Conservation (phyloP, 208 protist genomes). For the Trypanosoma mega region DNA sequence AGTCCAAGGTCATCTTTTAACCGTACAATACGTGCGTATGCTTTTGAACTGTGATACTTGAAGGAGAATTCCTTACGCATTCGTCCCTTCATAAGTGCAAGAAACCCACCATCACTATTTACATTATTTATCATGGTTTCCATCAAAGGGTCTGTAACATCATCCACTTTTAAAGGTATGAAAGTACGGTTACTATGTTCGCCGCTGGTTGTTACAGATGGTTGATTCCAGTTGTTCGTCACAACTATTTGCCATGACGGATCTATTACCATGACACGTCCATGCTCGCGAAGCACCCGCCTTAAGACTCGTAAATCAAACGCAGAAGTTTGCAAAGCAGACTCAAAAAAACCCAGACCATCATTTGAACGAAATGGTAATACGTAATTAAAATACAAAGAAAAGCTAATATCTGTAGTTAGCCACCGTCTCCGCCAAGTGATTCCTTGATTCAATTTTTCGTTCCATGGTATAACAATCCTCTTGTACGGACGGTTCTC, state of each 20-base stretch:
- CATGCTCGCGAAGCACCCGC: constrained; percentile 43
- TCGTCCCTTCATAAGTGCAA: constrained; percentile 22
- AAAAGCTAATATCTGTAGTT: constrained; percentile 20
- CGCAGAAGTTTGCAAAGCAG: constrained; percentile 36
- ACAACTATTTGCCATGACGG: constrained; percentile 34
- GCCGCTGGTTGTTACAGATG: constrained; percentile 4
- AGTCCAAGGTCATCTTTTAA: constrained; percentile 47
- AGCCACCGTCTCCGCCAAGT: neutral
- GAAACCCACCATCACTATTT: constrained; percentile 28
- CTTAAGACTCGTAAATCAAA: constrained; percentile 16
- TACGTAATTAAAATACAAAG: constrained; percentile 63
- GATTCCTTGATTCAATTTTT: constrained; percentile 2
- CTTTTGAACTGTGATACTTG: constrained; percentile 29
- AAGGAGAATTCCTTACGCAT: constrained; percentile 36
- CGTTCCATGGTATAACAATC: constrained; percentile 39
- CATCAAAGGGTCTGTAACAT: constrained; percentile 47
- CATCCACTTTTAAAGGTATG: constrained; percentile 21
- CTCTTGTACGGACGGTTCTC: constrained; percentile 30
- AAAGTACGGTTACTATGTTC: neutral
- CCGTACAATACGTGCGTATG: constrained; percentile 37
- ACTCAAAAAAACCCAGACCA: constrained; percentile 45
- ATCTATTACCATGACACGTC: constrained; percentile 54
- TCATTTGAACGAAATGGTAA: constrained; percentile 41
- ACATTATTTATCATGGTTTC: constrained; percentile 27
- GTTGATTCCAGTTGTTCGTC: constrained; percentile 55